phyloP scores from a whole-genome alignment of 805 yeast genomes.

The Zygoascus ofunaensis region DNA sequence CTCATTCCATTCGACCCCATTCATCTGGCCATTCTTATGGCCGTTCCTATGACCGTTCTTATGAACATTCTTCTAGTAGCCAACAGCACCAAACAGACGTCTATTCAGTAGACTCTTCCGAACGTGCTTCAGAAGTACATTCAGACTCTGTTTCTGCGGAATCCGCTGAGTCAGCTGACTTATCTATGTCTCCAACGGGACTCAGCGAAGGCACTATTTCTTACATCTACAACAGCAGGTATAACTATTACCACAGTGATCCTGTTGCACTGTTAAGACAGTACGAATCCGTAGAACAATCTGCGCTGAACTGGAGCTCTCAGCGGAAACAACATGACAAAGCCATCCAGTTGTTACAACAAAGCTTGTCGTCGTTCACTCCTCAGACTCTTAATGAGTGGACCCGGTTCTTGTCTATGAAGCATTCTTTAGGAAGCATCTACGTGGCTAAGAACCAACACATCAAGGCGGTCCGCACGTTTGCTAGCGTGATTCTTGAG shows the following conservation, averaged over 20 bases:
- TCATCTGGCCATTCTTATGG: too few species aligned
- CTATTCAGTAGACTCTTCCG: too few species aligned
- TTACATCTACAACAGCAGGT: too few species aligned
- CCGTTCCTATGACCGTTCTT: too few species aligned
- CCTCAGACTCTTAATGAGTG: constrained; percentile 9
- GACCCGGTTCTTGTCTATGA: constrained; percentile 17
- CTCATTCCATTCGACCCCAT: too few species aligned
- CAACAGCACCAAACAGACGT: too few species aligned
- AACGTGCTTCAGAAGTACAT: too few species aligned
- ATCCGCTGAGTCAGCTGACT: too few species aligned
- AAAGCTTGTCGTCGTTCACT: background rate
- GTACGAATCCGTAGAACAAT: constrained; percentile 1
- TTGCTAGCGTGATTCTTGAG: constrained; percentile 14
- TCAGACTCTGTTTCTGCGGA: too few species aligned
- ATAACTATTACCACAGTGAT: background rate
- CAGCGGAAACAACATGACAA: background rate
- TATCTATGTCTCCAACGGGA: too few species aligned
- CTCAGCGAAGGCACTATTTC: too few species aligned
- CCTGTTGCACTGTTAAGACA: background rate
- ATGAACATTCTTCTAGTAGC: too few species aligned
- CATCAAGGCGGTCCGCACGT: constrained; percentile 18
- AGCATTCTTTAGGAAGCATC: constrained; percentile 23
- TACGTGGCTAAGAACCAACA: constrained; percentile 12
- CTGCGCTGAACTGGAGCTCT: background rate
- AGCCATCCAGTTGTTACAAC: background rate